Base-by-base conservation (phyloP, 352 stramenopile genomes). In the Pythium biforme region DNA sequence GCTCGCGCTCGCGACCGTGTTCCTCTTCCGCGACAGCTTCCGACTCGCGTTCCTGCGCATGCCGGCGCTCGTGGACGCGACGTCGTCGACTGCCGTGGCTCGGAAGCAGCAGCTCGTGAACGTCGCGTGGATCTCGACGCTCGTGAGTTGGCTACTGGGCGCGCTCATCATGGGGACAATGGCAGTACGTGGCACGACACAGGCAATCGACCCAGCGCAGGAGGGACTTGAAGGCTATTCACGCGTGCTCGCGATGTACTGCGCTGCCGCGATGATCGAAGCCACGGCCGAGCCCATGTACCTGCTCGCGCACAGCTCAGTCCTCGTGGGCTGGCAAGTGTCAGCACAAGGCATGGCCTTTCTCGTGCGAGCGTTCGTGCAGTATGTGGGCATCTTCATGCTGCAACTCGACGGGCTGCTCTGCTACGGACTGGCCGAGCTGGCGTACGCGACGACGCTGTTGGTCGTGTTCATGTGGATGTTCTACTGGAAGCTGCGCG, bases 1-100 rank as follows among this genome's bases (percentile, higher is more conserved):
- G 64, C 73, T 98, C 33, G 83, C 90, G 34, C 71, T 97, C 33
- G 92, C 88, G 25, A 96, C 87, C 40, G 86, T 90, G 59, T 95
- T 97, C 58, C 77, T 97, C 20, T 65, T 97, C n/a, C 83, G 89
- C 31, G 90, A 97, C 59, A 88, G 85, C 50, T 94, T 97, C 57
- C 87, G 90, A 2, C 65, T 97, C 20, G 88, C 87, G 15, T 93
- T 93, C 52, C 73, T 96, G 31, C 86, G 89, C 20, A 84, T 91
- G 73, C 76, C 81, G 23, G 82, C 81, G 50, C 69, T 94, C 25
- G 27, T 72, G 6, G 83, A 91, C 19, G 31, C 37, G 25, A 33
- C 46, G 25, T 43, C 52, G 27, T 34, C 19, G 29, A 15, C 55
- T 3, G 2, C 45, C 10, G 22, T 10, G 19, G 60, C 37, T 12